These are phyloP conservation scores for Fistulina hepatica DNA, from an alignment of 1,284 basidiomycete genomes.

Conservation along the genomic window DNA sequence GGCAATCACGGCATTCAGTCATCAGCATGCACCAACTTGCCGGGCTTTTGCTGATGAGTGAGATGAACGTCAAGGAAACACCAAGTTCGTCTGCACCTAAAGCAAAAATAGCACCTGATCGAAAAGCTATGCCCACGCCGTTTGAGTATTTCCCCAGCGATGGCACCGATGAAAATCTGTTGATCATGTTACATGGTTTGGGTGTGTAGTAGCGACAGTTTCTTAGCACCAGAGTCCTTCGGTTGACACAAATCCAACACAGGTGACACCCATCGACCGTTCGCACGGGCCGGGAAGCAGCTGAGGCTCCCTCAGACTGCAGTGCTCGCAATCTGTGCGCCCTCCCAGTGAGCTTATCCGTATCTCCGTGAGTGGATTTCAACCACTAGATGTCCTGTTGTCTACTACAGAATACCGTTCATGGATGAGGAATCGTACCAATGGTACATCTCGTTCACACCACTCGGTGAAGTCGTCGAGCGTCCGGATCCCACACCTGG, in stretches of 20 bases:
- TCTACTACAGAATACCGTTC: constrained; percentile 57
- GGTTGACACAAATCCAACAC: background rate
- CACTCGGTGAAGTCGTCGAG: constrained; percentile 60
- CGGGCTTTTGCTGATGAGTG: too few relatives aligned
- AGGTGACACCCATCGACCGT: constrained; percentile 80
- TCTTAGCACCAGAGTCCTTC: background rate
- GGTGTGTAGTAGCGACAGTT: constrained; percentile 37
- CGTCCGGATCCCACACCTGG: constrained; percentile 65
- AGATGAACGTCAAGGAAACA: too few relatives aligned
- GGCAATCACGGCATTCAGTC: too few relatives aligned
- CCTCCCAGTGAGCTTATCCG: constrained; percentile 47
- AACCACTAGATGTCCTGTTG: constrained; percentile 1
- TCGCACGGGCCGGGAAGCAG: constrained; percentile 59
- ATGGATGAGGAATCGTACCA: constrained; percentile 74
- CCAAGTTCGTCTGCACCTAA: too few relatives aligned
- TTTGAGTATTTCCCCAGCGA: constrained; percentile 63
- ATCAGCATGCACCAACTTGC: too few relatives aligned
- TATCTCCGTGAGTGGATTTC: background rate
- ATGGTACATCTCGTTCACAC: constrained; percentile 83
- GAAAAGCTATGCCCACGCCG: constrained; percentile 36
- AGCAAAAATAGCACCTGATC: constrained; percentile 42
- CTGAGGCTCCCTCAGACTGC: constrained; percentile 84
- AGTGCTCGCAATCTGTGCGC: constrained; percentile 68
- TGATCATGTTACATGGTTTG: constrained; percentile 81
- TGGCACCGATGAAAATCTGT: constrained; percentile 77